A percentile compares a stretch with the other conserved stretches of the same genome.
Evolutionary conservation across 2,329 filamentous ascomycete genomes (phyloP).

Genomic region (Byssothecium circinans): DNA sequence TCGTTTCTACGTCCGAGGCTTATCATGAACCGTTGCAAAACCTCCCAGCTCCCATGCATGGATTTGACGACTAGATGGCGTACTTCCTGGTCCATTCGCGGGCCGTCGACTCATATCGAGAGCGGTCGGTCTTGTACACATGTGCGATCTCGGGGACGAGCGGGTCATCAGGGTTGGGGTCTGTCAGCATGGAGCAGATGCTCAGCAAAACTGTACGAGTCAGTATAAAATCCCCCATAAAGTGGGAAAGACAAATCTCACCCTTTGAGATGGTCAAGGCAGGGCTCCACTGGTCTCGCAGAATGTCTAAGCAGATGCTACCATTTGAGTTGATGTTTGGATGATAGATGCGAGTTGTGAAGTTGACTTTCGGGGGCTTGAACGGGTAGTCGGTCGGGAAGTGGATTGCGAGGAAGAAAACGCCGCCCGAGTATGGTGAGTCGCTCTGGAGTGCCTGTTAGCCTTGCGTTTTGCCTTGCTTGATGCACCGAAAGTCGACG

Average conservation of each 20-base stretch:
- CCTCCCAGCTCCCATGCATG: slow-evolving; percentile 12
- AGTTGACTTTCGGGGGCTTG: slow-evolving; percentile 99
- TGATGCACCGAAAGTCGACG: neutral
- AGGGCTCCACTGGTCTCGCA: slow-evolving; percentile 98
- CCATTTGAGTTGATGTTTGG: slow-evolving; percentile 99
- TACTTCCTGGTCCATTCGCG: slow-evolving; percentile 99
- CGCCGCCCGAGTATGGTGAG: slow-evolving; percentile 95
- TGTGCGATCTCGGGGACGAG: slow-evolving; percentile 98
- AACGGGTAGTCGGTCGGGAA: slow-evolving; percentile 99
- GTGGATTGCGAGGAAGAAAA: slow-evolving; percentile 98
- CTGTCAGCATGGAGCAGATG: slow-evolving; percentile 99
- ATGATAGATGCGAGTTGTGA: slow-evolving; percentile 99
- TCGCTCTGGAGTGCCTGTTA: slow-evolving; percentile 66
- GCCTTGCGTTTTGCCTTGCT: slow-evolving; percentile 12
- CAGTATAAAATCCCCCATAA: slow-evolving; percentile 11
- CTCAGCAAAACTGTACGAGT: slow-evolving; percentile 77
- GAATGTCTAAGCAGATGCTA: slow-evolving; percentile 97
- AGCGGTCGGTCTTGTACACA: slow-evolving; percentile 98
- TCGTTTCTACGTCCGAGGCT: slow-evolving; percentile 23
- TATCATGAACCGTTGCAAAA: slow-evolving; percentile 31
- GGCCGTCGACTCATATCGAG: slow-evolving; percentile 93
- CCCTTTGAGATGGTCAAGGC: slow-evolving; percentile 98
- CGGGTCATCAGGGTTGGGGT: slow-evolving; percentile 98
- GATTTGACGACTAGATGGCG: slow-evolving; percentile 67
- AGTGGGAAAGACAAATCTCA: slow-evolving; percentile 46